phyloP scores from a whole-genome alignment of 257 asterid species.

The Gentiana straminea region DNA sequence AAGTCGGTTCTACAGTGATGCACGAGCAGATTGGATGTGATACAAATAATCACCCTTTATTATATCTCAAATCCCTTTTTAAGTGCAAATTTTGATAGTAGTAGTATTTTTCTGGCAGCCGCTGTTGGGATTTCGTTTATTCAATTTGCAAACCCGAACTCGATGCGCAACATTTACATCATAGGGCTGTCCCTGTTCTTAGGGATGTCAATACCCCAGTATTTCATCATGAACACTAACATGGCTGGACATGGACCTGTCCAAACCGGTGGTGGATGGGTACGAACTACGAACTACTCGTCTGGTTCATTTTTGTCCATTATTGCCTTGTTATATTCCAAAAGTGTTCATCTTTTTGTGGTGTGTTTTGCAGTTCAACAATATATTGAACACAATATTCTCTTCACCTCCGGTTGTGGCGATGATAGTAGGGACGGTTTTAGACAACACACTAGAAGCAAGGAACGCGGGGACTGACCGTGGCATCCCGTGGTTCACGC shows the following conservation, averaged over 20 bases:
- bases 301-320: not conserved
- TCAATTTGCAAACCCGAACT: conserved; percentile 84
- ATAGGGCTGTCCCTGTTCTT: conserved; percentile 69
- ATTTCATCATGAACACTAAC: conserved; percentile 64
- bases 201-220: conserved; percentile 83
- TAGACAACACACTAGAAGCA: conserved; percentile 86
- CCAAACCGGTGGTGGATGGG: conserved; percentile 89
- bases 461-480: conserved; percentile 43
- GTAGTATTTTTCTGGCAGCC: conserved; percentile 39
- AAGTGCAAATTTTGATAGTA: not conserved
- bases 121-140: conserved; percentile 75
- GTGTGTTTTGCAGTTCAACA: conserved; percentile 60
- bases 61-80: not conserved
- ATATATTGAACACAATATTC: conserved; percentile 74
- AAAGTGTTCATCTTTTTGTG: not conserved
- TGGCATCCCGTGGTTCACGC: conserved; percentile 79
- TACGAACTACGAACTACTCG: conserved; percentile 16
- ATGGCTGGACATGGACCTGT: conserved; percentile 79
- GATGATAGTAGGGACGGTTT: conserved; percentile 42
- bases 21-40: too few relatives aligned
- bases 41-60: too few relatives aligned
- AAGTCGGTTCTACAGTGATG: too few relatives aligned
- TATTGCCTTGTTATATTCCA: not conserved
- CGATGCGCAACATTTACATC: conserved; percentile 80
- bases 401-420: conserved; percentile 88